Base-by-base conservation (phyloP, 176 grass and related monocot species). In the Thalia dealbata region DNA sequence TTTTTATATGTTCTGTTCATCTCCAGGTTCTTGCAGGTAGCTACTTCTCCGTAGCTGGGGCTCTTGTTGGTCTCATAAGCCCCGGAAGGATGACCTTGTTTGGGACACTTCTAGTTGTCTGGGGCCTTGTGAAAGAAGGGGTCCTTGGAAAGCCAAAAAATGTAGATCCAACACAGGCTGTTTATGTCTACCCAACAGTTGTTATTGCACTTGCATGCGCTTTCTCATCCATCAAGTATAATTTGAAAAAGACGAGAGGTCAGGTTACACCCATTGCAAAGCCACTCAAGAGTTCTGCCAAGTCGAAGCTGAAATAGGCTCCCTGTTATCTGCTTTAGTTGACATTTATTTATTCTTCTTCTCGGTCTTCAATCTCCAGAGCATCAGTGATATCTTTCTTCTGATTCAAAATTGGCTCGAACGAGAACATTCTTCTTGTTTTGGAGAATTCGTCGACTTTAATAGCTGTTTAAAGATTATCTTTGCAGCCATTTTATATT, bases 11-110 rank as follows among this genome's bases (percentile, higher is more conserved):
- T 41, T 54, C 19, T 73, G 23, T 27, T 6, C 18, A 25, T 14
- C 18, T 32, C 45, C 80, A 91, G 93, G 92, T 97, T 82, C 87
- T 97, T 80, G 87, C 87, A 8, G 93, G 93, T 76, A 92, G 93
- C 81, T 97, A 97, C 78, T 97, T 97, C 74, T 97, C 87, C 51
- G 93, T 88, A 78, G 89, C 93, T 21, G 87, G 93, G 75, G 89
- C 82, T 35, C 59, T 97, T 6, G 68, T 85, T 3, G 89, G 93
- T 75, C 73, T 97, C 21, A 84, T 97, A 72, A 92, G 88, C 65
- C 89, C 89, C 28, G 89, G 87, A 32, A 92, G 93, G 81, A 97
- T 97, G 93, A 92, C 87, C 77, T 88, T 97, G 76, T 92, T 97
- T 52, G 93, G 93, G 13, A 88, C 85, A 12, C 83, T 97, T 72